Evolutionary conservation across 202 grass and related monocot genomes (phyloP).

Genomic region (Sporobolus alterniflorus): DNA sequence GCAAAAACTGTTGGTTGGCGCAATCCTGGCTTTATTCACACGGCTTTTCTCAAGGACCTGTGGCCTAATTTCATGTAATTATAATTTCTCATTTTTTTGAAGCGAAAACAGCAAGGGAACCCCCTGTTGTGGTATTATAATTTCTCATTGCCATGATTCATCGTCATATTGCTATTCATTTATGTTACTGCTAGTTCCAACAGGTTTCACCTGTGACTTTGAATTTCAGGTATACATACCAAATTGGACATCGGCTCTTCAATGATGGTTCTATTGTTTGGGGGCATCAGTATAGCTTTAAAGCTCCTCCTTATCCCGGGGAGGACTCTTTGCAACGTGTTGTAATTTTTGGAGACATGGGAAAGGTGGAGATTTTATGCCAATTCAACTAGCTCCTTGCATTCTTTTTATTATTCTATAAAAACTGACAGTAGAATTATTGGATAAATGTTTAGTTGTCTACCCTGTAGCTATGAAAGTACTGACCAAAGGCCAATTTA

Average conservation of each 20-base stretch:
- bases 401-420: background rate
- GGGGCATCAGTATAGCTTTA: conserved; percentile 79
- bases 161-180: conserved; percentile 10
- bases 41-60: conserved; percentile 75
- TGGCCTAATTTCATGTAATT: conserved; percentile 85
- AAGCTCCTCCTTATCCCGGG: conserved; percentile 87
- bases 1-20: conserved; percentile 94
- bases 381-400: background rate
- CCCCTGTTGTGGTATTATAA: too few relatives aligned
- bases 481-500: conserved; percentile 6
- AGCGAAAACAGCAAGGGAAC: too few relatives aligned
- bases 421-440: conserved; percentile 1
- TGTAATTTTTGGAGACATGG: conserved; percentile 91
- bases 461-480: background rate
- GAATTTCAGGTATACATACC: conserved; percentile 84
- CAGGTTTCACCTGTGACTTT: conserved; percentile 20
- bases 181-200: conserved; percentile 8
- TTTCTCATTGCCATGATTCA: conserved; percentile 15
- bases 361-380: conserved; percentile 56
- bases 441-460: background rate
- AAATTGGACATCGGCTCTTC: conserved; percentile 68
- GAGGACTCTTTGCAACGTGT: conserved; percentile 88
- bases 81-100: conserved; percentile 27
- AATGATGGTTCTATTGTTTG: conserved; percentile 73
- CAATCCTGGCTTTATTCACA: conserved; percentile 90